Evolutionary conservation across 805 yeast species (phyloP).

Genomic region (Hanseniaspora mollemarum): DNA sequence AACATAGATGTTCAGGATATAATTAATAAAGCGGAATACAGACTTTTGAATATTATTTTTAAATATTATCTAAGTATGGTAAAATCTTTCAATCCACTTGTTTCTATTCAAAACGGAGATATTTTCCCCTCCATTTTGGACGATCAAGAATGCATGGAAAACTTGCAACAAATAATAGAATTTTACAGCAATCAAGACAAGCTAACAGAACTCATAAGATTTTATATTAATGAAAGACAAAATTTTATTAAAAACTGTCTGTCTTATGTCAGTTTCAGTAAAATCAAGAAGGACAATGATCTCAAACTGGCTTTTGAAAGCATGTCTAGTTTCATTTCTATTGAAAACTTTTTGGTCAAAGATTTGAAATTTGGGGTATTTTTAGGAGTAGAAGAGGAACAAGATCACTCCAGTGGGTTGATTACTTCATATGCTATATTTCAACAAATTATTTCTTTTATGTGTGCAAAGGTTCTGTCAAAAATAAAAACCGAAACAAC

Average conservation of each 20-base stretch:
- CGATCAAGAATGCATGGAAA: conserved; percentile 6
- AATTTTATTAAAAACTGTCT: conserved; percentile 5
- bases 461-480: conserved; percentile 11
- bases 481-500: conserved; percentile 5
- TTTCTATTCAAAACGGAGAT: conserved; percentile 1
- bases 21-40: conserved; percentile 5
- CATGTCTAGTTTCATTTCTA: conserved; percentile 6
- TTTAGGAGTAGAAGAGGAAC: conserved; percentile 4
- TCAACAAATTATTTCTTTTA: conserved; percentile 6
- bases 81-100: conserved; percentile 10
- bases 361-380: conserved; percentile 7
- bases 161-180: conserved; percentile 6
- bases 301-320: conserved; percentile 8
- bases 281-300: conserved; percentile 3
- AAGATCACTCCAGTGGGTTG: background rate
- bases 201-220: background rate
- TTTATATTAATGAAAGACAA: conserved; percentile 10
- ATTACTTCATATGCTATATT: conserved; percentile 12
- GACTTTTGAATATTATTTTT: conserved; percentile 3
- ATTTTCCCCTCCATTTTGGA: conserved; percentile 11
- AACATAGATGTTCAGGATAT: conserved; percentile 17
- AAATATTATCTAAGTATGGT: conserved; percentile 6
- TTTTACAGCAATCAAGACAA: conserved; percentile 13
- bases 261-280: conserved; percentile 10
- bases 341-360: conserved; percentile 11